Evolutionary conservation across 139 green algal species (phyloP), one percentile per base, ranked within the genome.

Genomic region (Zygnema cylindricum): DNA sequence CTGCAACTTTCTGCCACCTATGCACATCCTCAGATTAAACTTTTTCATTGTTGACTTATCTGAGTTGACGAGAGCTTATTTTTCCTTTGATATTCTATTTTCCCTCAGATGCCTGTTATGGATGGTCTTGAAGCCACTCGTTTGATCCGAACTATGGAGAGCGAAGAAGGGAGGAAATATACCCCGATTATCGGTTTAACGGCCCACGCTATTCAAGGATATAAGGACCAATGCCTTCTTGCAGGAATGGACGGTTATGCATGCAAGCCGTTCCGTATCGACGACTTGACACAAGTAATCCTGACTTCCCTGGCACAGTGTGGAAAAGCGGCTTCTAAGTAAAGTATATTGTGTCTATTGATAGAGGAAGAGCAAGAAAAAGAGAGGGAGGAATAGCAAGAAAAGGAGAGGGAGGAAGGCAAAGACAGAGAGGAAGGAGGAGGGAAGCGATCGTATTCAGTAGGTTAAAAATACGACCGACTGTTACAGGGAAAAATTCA

Each of bases 101-200:
- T 63, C 7, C 16, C 3, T 49, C 83, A 89, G 55, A 89, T 89
- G 84, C 84, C 84, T 2, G 84, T 89, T 25, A 89, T 89, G 84
- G 84, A 89, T 57, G 84, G 84, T 3, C 63, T 85, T 0, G 71
- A 89, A 49, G 84, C 84, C 25, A 89, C 84, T 2, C 32, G 54
- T 39, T 49, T 38, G 11, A 83, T 88, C 22, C 55, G 32, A 3
- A 69, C 55, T 35, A 55, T 49, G 36, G 83, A 88, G 35, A 85
- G 22, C n/a, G 35, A 55, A n/a, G 25, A 40, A 43, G 76, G 76
- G 35, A 49, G 79, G 30, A 42, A 73, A 21, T 76, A 88, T 1
- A 39, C 81, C 30, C 83, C 83, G 21, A 57, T 89, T 38, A 43
- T 89, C 36, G 84, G 54, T 1, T 39, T 89, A 38, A 89, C 84